Percentiles rank a stretch among this genome's conserved stretches.
Evolutionary conservation across 768 basidiomycete species (phyloP).

Genomic region (Xerocomellus chrysenteron): DNA sequence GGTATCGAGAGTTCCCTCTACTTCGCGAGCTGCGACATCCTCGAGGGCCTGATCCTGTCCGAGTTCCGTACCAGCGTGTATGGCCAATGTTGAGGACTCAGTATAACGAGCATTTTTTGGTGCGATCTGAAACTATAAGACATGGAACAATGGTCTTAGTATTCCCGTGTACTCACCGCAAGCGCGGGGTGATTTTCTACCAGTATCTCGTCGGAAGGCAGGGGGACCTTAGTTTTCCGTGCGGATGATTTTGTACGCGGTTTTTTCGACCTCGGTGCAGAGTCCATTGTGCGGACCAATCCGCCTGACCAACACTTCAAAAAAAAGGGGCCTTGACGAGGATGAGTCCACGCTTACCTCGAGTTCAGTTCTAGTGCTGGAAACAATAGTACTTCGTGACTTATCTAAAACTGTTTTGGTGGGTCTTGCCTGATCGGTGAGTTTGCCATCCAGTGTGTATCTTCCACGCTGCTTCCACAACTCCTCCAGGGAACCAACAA

Average conservation of each 20-base stretch:
- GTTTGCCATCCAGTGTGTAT: neutral
- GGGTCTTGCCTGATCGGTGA: conserved; percentile 20
- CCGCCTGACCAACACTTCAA: neutral
- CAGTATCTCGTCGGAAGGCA: conserved; percentile 21
- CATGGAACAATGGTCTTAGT: neutral
- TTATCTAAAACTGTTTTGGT: neutral
- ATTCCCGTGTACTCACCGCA: conserved; percentile 14
- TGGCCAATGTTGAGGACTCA: conserved; percentile 58
- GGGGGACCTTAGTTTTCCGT: conserved; percentile 17
- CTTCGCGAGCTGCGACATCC: conserved; percentile 46
- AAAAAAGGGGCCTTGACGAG: neutral
- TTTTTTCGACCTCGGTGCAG: conserved; percentile 52
- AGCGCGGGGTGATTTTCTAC: conserved; percentile 22
- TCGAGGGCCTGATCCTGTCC: conserved; percentile 57
- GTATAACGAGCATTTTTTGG: conserved; percentile 62
- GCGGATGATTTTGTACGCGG: conserved; percentile 47
- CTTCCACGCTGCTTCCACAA: neutral
- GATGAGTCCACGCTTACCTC: neutral
- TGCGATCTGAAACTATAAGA: conserved; percentile 35
- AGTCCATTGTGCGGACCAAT: conserved; percentile 36
- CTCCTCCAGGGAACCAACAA: neutral
- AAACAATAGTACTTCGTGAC: neutral
- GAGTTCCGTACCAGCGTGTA: conserved; percentile 64
- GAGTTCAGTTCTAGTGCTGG: neutral
- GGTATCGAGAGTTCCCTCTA: conserved; percentile 74